Evolutionary conservation across 192 early-diverging fungal species (phyloP).

Genomic region (Umbelopsis vinacea): DNA sequence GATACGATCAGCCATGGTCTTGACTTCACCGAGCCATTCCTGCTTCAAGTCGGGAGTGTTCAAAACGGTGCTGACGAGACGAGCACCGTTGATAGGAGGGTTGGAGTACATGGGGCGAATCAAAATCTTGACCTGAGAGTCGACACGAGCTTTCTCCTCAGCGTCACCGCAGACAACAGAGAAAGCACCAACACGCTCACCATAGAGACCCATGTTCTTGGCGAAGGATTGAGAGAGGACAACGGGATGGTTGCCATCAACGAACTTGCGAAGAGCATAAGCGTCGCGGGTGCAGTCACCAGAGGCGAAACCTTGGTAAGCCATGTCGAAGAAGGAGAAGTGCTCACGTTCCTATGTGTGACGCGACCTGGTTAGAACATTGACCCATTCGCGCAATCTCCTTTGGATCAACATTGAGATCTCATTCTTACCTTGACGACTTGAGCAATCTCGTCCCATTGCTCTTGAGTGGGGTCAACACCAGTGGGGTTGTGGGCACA

Average conservation of each 20-base stretch:
- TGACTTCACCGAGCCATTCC: conserved; percentile 93
- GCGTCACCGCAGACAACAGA: conserved; percentile 75
- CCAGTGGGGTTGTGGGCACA: conserved; percentile 99
- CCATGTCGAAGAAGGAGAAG: conserved; percentile 98
- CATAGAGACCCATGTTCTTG: conserved; percentile 99
- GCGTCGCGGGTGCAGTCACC: conserved; percentile 90
- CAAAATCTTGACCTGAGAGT: conserved; percentile 94
- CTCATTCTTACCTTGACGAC: conserved; percentile 58
- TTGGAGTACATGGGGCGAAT: conserved; percentile 99
- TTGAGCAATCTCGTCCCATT: conserved; percentile 90
- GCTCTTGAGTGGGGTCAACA: conserved; percentile 91
- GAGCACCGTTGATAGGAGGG: conserved; percentile 94
- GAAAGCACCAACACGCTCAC: conserved; percentile 95
- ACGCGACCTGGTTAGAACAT: background rate
- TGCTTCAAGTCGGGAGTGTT: conserved; percentile 67
- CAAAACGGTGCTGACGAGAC: conserved; percentile 90
- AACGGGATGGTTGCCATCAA: conserved; percentile 74
- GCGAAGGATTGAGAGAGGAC: conserved; percentile 95
- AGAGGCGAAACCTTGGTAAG: conserved; percentile 99
- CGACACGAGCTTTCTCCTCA: conserved; percentile 79
- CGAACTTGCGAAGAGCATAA: conserved; percentile 92
- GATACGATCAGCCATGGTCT: conserved; percentile 97
- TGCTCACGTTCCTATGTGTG: conserved; percentile 64
- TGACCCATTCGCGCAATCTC: background rate
- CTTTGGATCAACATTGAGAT: conserved; percentile 13